These are phyloP conservation scores for Penicillium sp. DNA, from an alignment of 2,329 filamentous ascomycete species.

Conservation along the genomic window DNA sequence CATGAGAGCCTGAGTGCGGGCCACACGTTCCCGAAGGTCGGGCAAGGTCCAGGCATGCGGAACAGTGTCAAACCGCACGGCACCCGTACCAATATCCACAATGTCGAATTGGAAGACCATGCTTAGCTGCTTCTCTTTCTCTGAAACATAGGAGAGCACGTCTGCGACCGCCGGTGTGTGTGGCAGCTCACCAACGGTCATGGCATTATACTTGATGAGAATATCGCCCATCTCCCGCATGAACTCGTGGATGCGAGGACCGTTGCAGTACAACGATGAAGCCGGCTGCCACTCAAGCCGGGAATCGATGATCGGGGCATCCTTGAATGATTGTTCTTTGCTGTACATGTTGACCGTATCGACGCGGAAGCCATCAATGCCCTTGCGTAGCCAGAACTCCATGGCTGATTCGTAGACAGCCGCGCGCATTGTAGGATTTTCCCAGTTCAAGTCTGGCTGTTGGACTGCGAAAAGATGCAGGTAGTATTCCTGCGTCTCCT, in stretches of 20 bases:
- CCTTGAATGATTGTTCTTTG: slow-evolving; percentile 52
- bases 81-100: slow-evolving; percentile 62
- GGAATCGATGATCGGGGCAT: slow-evolving; percentile 62
- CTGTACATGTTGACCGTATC: slow-evolving; percentile 72
- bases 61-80: slow-evolving; percentile 53
- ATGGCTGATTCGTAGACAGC: slow-evolving; percentile 72
- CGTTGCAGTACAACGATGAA: slow-evolving; percentile 67
- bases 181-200: slow-evolving; percentile 74
- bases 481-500: slow-evolving; percentile 72
- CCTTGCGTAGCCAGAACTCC: slow-evolving; percentile 75
- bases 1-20: slow-evolving; percentile 60
- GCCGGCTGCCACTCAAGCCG: slow-evolving; percentile 58
- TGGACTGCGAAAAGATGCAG: slow-evolving; percentile 73
- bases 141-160: slow-evolving; percentile 66
- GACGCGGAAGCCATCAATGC: slow-evolving; percentile 72
- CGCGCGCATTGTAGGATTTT: slow-evolving; percentile 66
- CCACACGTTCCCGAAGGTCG: slow-evolving; percentile 56
- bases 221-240: slow-evolving; percentile 67
- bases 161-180: slow-evolving; percentile 63
- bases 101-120: slow-evolving; percentile 68
- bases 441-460: slow-evolving; percentile 82
- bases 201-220: slow-evolving; percentile 67
- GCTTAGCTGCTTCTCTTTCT: slow-evolving; percentile 64
- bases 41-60: slow-evolving; percentile 54
- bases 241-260: slow-evolving; percentile 72